Evolutionary conservation across 257 asterid species (phyloP).

Genomic region (Solanum paucissectum): DNA sequence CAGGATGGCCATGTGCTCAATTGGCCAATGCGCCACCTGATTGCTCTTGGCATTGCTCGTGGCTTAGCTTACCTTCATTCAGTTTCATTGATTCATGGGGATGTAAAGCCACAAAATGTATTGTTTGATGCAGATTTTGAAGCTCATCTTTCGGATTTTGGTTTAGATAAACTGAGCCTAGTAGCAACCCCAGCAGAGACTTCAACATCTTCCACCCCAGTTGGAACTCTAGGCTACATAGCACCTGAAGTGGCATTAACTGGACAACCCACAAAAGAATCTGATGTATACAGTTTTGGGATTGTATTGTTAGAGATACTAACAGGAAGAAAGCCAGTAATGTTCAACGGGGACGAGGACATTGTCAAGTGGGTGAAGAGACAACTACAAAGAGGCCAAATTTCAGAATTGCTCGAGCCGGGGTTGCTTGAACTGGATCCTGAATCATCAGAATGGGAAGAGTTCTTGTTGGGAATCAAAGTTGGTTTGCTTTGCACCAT

Average conservation of each 20-base stretch:
- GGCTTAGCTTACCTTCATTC: slow-evolving; percentile 57
- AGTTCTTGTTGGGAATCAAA: slow-evolving; percentile 62
- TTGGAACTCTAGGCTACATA: slow-evolving; percentile 50
- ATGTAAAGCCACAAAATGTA: slow-evolving; percentile 55
- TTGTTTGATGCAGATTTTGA: slow-evolving; percentile 77
- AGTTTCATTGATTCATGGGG: slow-evolving; percentile 43
- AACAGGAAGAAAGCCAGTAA: slow-evolving; percentile 59
- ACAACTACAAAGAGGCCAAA: slow-evolving; percentile 60
- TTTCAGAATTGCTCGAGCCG: slow-evolving; percentile 63
- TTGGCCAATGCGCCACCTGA: slow-evolving; percentile 75
- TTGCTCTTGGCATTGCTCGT: slow-evolving; percentile 60
- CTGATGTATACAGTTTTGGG: slow-evolving; percentile 68
- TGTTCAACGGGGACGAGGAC: slow-evolving; percentile 62
- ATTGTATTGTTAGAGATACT: slow-evolving; percentile 55
- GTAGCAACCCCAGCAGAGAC: slow-evolving; percentile 26
- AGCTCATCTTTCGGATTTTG: slow-evolving; percentile 62
- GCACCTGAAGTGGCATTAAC: slow-evolving; percentile 47
- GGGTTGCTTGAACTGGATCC: slow-evolving; percentile 71
- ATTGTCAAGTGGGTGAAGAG: slow-evolving; percentile 69
- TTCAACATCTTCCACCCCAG: slow-evolving; percentile 33
- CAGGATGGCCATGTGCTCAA: slow-evolving; percentile 70
- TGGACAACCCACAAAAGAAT: slow-evolving; percentile 30
- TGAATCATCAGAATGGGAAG: slow-evolving; percentile 81
- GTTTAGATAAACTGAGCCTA: slow-evolving; percentile 41
- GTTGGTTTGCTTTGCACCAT: slow-evolving; percentile 72